Evolutionary conservation across 2,329 filamentous ascomycete species (phyloP), one percentile per base, ranked within the genome.

Genomic region (Fusarium pseudograminearum): DNA sequence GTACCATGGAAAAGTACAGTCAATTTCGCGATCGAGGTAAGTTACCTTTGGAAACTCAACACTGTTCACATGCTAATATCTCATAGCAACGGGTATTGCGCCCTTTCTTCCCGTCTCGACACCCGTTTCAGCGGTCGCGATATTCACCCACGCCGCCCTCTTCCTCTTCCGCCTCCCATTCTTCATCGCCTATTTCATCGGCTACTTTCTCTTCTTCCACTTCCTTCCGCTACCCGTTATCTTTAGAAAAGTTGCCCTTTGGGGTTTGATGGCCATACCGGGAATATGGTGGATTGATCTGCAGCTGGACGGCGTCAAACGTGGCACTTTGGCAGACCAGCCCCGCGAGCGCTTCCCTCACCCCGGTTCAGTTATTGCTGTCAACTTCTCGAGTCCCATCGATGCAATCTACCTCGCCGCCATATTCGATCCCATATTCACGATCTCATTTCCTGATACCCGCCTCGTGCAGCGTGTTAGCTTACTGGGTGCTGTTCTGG

Each of bases 241-340:
- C 61, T 76, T 90, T 44, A 93, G 93, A 76, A 98, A 98, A 81
- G 89, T 92, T 15, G 89, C 93, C 50, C 83, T 98, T 55, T 98
- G 96, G 95, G 87, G 89, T 65, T 87, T 98, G 70, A 87, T 99
- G 73, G 91, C 90, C 38, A 91, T 97, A 62, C 93, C 94, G 0
- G 95, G 96, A 30, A 93, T 99, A 61, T 98, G 94, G 94, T 98
- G 95, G 95, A 91, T 98, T 59, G 96, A 99, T 80, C 84, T 99
- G n/a, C 95, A 98, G 80, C 93, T 99, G 71, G 96, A 99, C 78
- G 95, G 95, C 61, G 96, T 99, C 56, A 94, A 93, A 81, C 93
- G 94, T 82, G 96, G 96, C 82, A 94, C 91, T 28, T 84, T 97
- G 33, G 90, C 91, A 47, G 90, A 91, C 75, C 90, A 94, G 74